These are phyloP conservation scores for Cymbopogon citratus DNA, from an alignment of 176 grass and related monocot species.

Conservation along the genomic window DNA sequence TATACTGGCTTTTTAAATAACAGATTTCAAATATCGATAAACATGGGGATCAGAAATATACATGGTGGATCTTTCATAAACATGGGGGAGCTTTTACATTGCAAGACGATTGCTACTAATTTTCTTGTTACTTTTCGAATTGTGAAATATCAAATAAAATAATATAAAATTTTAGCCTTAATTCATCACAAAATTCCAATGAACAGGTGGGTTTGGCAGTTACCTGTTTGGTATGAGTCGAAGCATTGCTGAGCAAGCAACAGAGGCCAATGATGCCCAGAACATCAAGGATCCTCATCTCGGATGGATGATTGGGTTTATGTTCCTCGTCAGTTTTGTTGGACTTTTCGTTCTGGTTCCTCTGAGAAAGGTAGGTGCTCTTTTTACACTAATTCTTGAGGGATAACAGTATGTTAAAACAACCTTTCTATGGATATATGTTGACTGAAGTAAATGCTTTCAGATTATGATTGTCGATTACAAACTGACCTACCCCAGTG, in stretches of 20 bases:
- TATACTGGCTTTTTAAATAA: not conserved
- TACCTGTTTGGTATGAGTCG: conserved; percentile 49
- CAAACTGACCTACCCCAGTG: conserved; percentile 86
- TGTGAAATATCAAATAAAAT: not conserved
- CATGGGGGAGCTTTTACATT: not conserved
- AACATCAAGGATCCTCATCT: conserved; percentile 43
- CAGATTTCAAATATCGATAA: not conserved
- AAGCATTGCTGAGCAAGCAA: conserved; percentile 34
- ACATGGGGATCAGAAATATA: not conserved
- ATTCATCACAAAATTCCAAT: not conserved
- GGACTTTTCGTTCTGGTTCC: conserved; percentile 52
- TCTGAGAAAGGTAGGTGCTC: conserved; percentile 39
- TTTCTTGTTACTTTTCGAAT: not conserved
- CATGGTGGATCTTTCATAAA: not conserved
- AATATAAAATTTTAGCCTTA: not conserved
- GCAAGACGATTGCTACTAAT: not conserved
- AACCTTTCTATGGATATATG: not conserved
- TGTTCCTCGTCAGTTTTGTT: conserved; percentile 54
- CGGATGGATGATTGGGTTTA: conserved; percentile 55
- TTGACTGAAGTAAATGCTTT: conserved; percentile 15
- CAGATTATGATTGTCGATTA: conserved; percentile 92
- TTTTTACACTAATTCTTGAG: not conserved
- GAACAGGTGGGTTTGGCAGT: conserved; percentile 49
- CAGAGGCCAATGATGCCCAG: conserved; percentile 44
- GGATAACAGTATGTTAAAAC: not conserved